A percentile compares a stretch with the other conserved stretches of the same genome.
Evolutionary conservation across 2,329 filamentous ascomycete genomes (phyloP).

Genomic region (Paecilomyces fulvus): DNA sequence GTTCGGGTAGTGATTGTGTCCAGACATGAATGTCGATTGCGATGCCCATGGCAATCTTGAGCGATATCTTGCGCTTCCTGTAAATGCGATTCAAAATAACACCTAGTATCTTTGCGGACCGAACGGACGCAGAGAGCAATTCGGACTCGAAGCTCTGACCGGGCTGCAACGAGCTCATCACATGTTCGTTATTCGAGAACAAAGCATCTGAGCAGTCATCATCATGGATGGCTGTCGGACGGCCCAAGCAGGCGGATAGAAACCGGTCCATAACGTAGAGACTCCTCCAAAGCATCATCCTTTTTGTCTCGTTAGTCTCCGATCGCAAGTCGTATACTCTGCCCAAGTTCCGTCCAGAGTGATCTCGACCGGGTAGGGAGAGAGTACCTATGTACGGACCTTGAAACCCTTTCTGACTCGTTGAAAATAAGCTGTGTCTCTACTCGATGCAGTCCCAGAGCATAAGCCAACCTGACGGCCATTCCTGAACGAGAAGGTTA

Average conservation of each 20-base stretch:
- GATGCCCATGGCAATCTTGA: slow-evolving; percentile 49
- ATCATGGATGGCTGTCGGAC: slow-evolving; percentile 54
- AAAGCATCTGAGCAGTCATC: slow-evolving; percentile 51
- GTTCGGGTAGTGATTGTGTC: slow-evolving; percentile 41
- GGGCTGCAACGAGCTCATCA: background rate
- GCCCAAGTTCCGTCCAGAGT: slow-evolving; percentile 1
- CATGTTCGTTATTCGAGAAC: slow-evolving; percentile 15
- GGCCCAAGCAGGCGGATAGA: slow-evolving; percentile 53
- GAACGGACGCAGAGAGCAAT: slow-evolving; percentile 49
- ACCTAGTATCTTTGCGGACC: slow-evolving; percentile 51
- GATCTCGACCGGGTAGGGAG: slow-evolving; percentile 44
- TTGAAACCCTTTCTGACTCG: slow-evolving; percentile 6
- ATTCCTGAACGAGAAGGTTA: slow-evolving; percentile 39
- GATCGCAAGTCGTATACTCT: background rate
- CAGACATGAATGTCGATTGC: slow-evolving; percentile 46
- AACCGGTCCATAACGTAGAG: slow-evolving; percentile 58
- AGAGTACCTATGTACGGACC: slow-evolving; percentile 16
- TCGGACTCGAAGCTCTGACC: slow-evolving; percentile 26
- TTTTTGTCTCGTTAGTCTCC: background rate
- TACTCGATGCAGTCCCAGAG: slow-evolving; percentile 52
- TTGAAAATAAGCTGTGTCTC: slow-evolving; percentile 42
- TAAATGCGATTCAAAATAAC: slow-evolving; percentile 53
- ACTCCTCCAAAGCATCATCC: slow-evolving; percentile 52
- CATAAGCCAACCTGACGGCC: slow-evolving; percentile 55
- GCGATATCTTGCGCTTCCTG: slow-evolving; percentile 51